Evolutionary conservation across 768 basidiomycete genomes (phyloP), one percentile per base, ranked within the genome.

Genomic region (Mrakia hoshinonis): DNA sequence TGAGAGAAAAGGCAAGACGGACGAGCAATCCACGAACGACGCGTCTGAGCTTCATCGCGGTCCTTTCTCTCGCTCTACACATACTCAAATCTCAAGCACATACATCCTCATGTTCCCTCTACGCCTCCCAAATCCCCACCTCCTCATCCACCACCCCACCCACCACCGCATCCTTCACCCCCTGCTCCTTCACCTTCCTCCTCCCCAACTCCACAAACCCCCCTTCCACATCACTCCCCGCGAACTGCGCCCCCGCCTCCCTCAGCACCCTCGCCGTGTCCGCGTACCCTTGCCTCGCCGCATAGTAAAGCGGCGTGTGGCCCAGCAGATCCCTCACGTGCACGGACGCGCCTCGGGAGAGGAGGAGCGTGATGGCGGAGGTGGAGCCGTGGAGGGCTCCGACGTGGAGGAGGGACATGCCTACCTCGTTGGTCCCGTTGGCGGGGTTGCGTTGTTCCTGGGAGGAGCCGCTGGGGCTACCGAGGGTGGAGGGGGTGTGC

Each of bases 291-390:
- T 71, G 70, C 11, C 70, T 49, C 26, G 64, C 70, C 34, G 64
- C 64, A 47, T 71, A 71, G 65, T 71, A 71, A 1, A 71, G 47
- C 11, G 70, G 70, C 0, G 70, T 71, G 36, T 71, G 70, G 3
- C 90, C 92, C 55, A 92, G 82, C 0, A 79, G 77, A 77, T 94
- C 92, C 68, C 92, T 83, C 11, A 89, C 81, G 78, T 94, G 91
- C 26, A 93, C 91, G 18, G 91, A 81, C 0, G 91, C 90, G 5
- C 91, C 91, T 0, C 85, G 85, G 72, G 85, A 82, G 24, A 93
- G 82, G 47, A 93, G 80, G 39, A 84, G 76, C 39, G 77, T 77
- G 48, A 82, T 80, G 48, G 82, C 81, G 12, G 74, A 75, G 11
- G 75, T 72, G 73, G 84, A 83, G 1, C 90, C 89, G 67, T 87